phyloP scores from a whole-genome alignment of 495 filamentous ascomycete genomes.

The Penicillium psychrofluorescens region DNA sequence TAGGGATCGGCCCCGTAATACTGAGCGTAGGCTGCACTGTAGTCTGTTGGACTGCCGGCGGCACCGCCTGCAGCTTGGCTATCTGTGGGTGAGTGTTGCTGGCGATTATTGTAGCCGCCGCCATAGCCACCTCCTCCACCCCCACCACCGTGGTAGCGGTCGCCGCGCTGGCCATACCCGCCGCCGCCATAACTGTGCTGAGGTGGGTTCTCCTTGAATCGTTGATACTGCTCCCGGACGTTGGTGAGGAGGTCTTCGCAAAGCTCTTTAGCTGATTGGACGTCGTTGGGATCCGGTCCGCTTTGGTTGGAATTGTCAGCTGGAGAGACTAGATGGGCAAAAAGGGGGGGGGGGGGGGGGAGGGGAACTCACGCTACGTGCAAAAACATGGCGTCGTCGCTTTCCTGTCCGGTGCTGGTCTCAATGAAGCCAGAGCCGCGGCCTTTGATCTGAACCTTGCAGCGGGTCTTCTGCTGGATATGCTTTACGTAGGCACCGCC shows the following conservation, averaged over 20 bases:
- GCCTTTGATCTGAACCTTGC: slow-evolving; percentile 96
- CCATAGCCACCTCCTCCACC: slow-evolving; percentile 22
- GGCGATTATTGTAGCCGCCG: slow-evolving; percentile 30
- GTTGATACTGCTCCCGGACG: slow-evolving; percentile 78
- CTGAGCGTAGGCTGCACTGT: slow-evolving; percentile 78
- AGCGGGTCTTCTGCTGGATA: slow-evolving; percentile 89
- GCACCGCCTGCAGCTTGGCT: slow-evolving; percentile 32
- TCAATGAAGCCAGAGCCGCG: slow-evolving; percentile 95
- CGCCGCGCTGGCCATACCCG: slow-evolving; percentile 44
- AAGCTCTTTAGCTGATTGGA: slow-evolving; percentile 78
- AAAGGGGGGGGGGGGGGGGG: no score
- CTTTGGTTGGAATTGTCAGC: slow-evolving; percentile 37
- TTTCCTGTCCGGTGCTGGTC: slow-evolving; percentile 71
- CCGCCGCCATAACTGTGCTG: slow-evolving; percentile 54
- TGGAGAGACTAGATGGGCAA: not conserved
- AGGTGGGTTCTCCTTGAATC: slow-evolving; percentile 77
- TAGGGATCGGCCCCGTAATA: slow-evolving; percentile 82
- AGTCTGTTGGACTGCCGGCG: slow-evolving; percentile 43
- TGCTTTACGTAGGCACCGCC: slow-evolving; percentile 94
- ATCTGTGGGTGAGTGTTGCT: slow-evolving; percentile 29
- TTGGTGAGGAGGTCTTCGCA: slow-evolving; percentile 80
- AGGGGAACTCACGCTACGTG: slow-evolving; percentile 70
- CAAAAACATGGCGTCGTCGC: slow-evolving; percentile 90
- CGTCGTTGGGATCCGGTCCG: slow-evolving; percentile 78
- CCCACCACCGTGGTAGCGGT: slow-evolving; percentile 19